These are phyloP conservation scores for Sphaerulina populicola DNA, from an alignment of 2,329 filamentous ascomycete species.

Conservation along the genomic window DNA sequence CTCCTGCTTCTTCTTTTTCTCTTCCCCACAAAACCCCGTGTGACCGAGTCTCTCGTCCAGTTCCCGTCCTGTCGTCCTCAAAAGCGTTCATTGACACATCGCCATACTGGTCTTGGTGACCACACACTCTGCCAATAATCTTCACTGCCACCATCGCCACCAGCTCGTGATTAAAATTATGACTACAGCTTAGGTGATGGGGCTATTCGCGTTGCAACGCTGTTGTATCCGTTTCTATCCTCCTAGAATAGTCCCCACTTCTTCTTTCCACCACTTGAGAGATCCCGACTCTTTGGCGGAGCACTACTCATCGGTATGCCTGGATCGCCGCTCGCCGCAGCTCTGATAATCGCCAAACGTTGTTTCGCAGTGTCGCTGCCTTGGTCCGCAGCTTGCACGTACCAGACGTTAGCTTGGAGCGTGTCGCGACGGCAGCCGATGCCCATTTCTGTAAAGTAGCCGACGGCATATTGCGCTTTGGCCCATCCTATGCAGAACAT, in stretches of 20 bases:
- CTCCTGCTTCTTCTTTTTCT: too few relatives aligned
- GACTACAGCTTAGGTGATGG: too few relatives aligned
- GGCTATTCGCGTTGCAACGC: too few relatives aligned
- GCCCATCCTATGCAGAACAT: constrained; percentile 43
- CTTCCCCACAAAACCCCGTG: too few relatives aligned
- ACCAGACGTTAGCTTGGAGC: constrained; percentile 97
- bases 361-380: constrained; percentile 86
- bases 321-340: constrained; percentile 57
- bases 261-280: constrained; percentile 11
- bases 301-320: constrained; percentile 36
- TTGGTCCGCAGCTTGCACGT: constrained; percentile 86
- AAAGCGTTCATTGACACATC: too few relatives aligned
- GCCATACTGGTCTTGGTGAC: too few relatives aligned
- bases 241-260: constrained; percentile 7
- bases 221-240: not conserved
- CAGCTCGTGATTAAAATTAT: too few relatives aligned
- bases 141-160: too few relatives aligned
- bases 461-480: constrained; percentile 84
- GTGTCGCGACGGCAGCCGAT: constrained; percentile 90
- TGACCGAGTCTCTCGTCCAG: too few relatives aligned
- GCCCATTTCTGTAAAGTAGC: constrained; percentile 97
- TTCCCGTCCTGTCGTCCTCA: too few relatives aligned
- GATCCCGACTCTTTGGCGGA: constrained; percentile 29
- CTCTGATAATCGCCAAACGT: constrained; percentile 74
- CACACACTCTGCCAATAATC: too few relatives aligned